Evolutionary conservation across 192 early-diverging fungal genomes (phyloP), one percentile per base, ranked within the genome.

Genomic region (Kickxella alabastrina): DNA sequence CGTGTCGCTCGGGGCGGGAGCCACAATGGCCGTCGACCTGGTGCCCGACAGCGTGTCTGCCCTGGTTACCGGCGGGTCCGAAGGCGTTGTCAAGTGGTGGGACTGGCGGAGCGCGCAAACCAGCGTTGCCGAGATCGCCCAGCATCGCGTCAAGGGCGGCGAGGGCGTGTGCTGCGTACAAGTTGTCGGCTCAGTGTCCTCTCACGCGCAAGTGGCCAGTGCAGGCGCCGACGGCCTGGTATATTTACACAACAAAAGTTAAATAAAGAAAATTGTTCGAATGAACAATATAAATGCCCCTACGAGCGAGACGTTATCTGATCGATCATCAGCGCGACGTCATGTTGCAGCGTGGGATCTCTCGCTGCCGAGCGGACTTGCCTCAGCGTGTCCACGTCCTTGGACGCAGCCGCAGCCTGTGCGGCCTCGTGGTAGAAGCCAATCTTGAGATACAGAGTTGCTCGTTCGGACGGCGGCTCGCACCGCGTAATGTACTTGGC

Each of bases 401-500:
- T 84, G 15, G 80, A 62, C 6, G 64, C 26, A 22, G 77, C 78
- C 4, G 87, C 87, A 12, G 86, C 85, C 53, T 82, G 75, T 3
- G 79, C 87, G 9, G 89, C 89, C 43, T 89, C 86, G 41, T 80
- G 82, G 56, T 78, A 88, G 10, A 83, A 83, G 8, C 85, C 82
- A 45, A 90, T 87, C 42, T 85, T 80, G 48, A 90, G 49, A 54
- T 80, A 92, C 26, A 89, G 58, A 18, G 59, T 63, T 0, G 89
- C 79, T 3, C 84, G 70, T 2, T 80, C 71, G 3, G 59, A 2
- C 31, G 31, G 52, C 0, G 80, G 62, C 42, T 90, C 88, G 55
- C 88, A 90, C 29, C 80, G 80, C 8, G 80, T 65, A 35, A 92
- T 87, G 51, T 90, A 92, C 55, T 84, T 85, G 25, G 80, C 64